Conservation (phyloP, 2,329 filamentous ascomycete species). For the Chalara sp. region DNA sequence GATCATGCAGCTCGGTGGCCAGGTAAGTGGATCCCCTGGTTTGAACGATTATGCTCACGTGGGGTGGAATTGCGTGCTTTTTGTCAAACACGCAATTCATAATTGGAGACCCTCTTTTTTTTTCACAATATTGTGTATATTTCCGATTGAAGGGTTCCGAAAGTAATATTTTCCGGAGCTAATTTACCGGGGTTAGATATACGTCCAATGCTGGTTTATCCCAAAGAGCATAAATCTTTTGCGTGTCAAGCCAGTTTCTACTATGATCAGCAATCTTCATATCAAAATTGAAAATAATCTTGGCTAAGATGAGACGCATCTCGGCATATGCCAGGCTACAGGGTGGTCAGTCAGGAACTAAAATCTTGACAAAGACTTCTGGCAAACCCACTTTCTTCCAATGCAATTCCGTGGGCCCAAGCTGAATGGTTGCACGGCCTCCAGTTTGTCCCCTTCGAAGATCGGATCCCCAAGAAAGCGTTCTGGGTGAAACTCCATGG, state of each 20-base stretch:
- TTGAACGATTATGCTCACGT: too few relatives aligned
- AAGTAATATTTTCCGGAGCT: too few relatives aligned
- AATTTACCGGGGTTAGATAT: too few relatives aligned
- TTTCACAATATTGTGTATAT: too few relatives aligned
- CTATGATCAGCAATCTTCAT: slow-evolving; percentile 6
- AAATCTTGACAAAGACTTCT: too few relatives aligned
- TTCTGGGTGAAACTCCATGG: slow-evolving; percentile 16
- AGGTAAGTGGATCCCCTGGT: too few relatives aligned
- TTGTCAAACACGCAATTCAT: too few relatives aligned
- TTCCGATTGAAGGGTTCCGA: too few relatives aligned
- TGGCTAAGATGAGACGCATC: slow-evolving; percentile 11
- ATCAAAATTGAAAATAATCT: slow-evolving; percentile 13
- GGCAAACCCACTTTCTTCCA: slow-evolving; percentile 5
- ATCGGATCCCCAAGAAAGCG: slow-evolving; percentile 16
- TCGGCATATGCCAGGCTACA: slow-evolving; percentile 9
- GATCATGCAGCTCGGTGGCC: too few relatives aligned
- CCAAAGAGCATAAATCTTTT: slow-evolving; percentile 9
- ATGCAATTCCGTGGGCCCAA: slow-evolving; percentile 26
- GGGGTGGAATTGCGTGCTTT: too few relatives aligned
- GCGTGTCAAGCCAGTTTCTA: slow-evolving; percentile 6
- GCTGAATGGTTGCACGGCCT: slow-evolving; percentile 25
- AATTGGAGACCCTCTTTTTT: too few relatives aligned
- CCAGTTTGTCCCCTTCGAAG: slow-evolving; percentile 26
- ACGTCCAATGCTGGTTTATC: slow-evolving; percentile 4
- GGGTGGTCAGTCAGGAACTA: too few relatives aligned